A percentile compares a stretch with the other conserved stretches of the same genome.
These are phyloP conservation scores for Quercus agrifolia DNA, from an alignment of 306 rosid genomes.

Conservation along the genomic window DNA sequence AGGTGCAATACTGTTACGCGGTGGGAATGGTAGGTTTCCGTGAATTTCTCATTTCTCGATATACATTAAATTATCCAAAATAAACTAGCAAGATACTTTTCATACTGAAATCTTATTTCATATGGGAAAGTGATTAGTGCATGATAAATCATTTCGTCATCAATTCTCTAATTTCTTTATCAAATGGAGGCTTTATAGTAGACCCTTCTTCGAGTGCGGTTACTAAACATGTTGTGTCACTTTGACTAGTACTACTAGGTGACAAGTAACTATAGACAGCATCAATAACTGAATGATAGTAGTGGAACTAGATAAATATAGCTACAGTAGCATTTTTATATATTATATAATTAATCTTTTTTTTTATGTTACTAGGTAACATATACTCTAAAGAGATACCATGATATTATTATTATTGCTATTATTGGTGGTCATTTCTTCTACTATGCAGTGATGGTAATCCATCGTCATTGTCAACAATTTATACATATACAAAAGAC, in stretches of 20 bases:
- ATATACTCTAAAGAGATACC: conserved; percentile 25
- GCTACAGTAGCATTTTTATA: background rate
- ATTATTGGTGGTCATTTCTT: background rate
- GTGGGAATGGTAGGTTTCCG: fast-evolving
- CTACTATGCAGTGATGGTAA: conserved; percentile 7
- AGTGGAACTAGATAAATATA: background rate
- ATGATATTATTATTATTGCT: background rate
- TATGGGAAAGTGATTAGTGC: too few relatives aligned
- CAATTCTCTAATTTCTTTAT: too few relatives aligned
- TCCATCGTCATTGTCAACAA: conserved; percentile 19
- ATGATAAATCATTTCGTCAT: too few relatives aligned
- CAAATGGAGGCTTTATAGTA: too few relatives aligned
- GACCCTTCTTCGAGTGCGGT: too few relatives aligned
- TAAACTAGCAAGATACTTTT: too few relatives aligned
- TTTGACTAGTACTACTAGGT: too few relatives aligned
- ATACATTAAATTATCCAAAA: too few relatives aligned
- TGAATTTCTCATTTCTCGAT: too few relatives aligned
- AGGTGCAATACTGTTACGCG: fast-evolving
- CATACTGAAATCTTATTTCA: too few relatives aligned
- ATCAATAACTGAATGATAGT: background rate
- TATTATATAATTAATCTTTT: conserved; percentile 15
- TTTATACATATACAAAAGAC: background rate
- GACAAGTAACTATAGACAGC: too few relatives aligned
- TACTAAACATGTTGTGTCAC: too few relatives aligned
- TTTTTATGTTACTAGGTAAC: conserved; percentile 21